Percentiles rank a stretch among this genome's conserved stretches.
These are phyloP conservation scores for Talaromyces atroroseus DNA, from an alignment of 2,329 filamentous ascomycete species.

Conservation along the genomic window DNA sequence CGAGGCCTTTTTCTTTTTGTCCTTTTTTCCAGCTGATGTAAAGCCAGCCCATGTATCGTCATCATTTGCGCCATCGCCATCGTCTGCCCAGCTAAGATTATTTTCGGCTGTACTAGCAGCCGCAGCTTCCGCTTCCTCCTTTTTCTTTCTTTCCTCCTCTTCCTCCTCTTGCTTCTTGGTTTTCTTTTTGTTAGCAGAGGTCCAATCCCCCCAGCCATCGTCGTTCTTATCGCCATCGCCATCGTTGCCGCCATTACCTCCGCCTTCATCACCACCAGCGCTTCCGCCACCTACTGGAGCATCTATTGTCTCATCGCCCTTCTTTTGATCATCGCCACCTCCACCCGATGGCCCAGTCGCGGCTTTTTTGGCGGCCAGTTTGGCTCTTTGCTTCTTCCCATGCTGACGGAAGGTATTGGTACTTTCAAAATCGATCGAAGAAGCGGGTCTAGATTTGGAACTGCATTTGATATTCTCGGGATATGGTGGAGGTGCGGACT, in stretches of 20 bases:
- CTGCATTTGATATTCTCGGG: conserved; percentile 12
- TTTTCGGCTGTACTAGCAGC: conserved; percentile 23
- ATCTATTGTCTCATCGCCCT: conserved; percentile 25
- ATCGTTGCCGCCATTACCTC: conserved; percentile 23
- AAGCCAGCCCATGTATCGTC: conserved; percentile 52
- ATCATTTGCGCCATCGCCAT: conserved; percentile 32
- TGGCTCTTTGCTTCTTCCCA: conserved; percentile 25
- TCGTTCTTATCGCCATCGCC: conserved; percentile 35
- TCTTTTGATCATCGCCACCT: conserved; percentile 27
- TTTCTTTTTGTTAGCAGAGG: conserved; percentile 32
- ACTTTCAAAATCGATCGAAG: conserved; percentile 10
- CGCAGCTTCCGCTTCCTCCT: conserved; percentile 29
- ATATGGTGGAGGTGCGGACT: conserved; percentile 10
- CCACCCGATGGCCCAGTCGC: conserved; percentile 16
- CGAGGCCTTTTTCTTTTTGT: conserved; percentile 55
- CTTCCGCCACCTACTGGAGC: conserved; percentile 28
- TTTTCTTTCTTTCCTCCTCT: conserved; percentile 22
- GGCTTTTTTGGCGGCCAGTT: conserved; percentile 18
- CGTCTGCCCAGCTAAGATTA: conserved; percentile 43
- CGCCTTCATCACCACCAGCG: conserved; percentile 26
- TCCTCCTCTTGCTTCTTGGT: conserved; percentile 28
- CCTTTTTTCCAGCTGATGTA: conserved; percentile 46
- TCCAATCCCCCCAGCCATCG: conserved; percentile 33
- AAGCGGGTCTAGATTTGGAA: conserved; percentile 13
- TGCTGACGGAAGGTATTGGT: conserved; percentile 27